phyloP scores from a whole-genome alignment of 352 stramenopile species.

The Globisporangium recalcitrans region DNA sequence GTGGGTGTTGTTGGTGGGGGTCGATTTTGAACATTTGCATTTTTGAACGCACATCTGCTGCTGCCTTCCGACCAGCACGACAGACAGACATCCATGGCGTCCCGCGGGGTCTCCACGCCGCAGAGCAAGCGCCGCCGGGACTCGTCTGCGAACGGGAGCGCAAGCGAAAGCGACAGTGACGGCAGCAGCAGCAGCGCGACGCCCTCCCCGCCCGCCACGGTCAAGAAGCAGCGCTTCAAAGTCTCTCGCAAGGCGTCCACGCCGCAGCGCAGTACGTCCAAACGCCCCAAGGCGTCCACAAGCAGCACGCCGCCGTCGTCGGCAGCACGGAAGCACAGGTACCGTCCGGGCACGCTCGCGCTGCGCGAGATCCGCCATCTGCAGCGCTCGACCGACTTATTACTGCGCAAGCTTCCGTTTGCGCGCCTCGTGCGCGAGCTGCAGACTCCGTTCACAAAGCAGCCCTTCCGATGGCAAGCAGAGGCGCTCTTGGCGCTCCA shows the following conservation, averaged over 20 bases:
- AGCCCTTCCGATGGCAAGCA: constrained; percentile 87
- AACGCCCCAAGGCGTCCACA: background rate
- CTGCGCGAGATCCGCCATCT: constrained; percentile 96
- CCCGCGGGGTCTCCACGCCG: constrained; percentile 16
- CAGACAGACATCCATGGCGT: constrained; percentile 11
- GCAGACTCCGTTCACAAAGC: constrained; percentile 79
- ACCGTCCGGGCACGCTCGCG: constrained; percentile 66
- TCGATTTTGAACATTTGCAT: constrained; percentile 20
- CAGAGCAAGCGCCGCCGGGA: constrained; percentile 13
- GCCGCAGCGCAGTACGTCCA: constrained; percentile 7
- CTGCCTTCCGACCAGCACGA: background rate
- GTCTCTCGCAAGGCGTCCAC: constrained; percentile 15
- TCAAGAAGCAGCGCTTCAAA: constrained; percentile 18
- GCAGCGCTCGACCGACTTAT: constrained; percentile 93
- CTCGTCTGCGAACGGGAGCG: constrained; percentile 8
- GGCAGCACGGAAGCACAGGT: constrained; percentile 39
- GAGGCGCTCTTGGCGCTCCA: constrained; percentile 90
- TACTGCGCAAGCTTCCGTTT: constrained; percentile 96
- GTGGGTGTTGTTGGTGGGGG: too few relatives aligned
- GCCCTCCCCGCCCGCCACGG: constrained; percentile 11
- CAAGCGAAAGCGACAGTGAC: background rate
- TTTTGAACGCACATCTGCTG: constrained; percentile 5
- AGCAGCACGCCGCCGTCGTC: background rate
- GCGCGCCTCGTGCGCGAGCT: constrained; percentile 93
- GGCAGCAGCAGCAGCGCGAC: background rate